Base-by-base conservation (phyloP, 2,329 filamentous ascomycete genomes). In the Nothophoma quercina region DNA sequence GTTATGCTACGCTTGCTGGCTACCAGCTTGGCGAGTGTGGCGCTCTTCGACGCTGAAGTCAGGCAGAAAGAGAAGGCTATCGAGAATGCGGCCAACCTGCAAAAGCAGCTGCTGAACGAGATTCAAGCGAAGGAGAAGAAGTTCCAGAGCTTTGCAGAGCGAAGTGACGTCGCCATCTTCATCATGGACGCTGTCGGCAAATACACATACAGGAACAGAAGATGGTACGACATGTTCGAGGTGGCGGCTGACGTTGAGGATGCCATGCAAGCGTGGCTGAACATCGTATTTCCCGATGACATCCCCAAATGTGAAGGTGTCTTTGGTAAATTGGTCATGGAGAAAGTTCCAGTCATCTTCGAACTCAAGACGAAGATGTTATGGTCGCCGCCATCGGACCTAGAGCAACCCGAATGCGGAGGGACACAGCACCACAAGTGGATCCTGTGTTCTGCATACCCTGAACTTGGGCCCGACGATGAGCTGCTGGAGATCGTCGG, bases 101-200 rank as follows among this genome's bases (percentile, higher is more conserved):
- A 72, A 70, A 51, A 66, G 25, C 60, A 66, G n/a, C 54, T 74
- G 2, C 56, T 69, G 8, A 72, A 66, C 7, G 75, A 77, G 35
- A 66, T 72, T 3, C 66, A 70, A n/a, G 40, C 61, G 7, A 67
- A 62, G 22, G 62, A 69, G 29, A 65, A 65, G 36, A 67, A 67
- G 18, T 78, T 79, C 36, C 67, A 72, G 15, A 62, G 73, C 4
- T 74, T 78, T 58, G 75, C 76, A 3, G 69, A 73, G 32, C 61
- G 71, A 5, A 64, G 73, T 5, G 74, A 76, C 4, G 67, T 77
- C 4, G 76, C 71, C 2, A 79, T 79, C 43, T 78, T 75, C 48
- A 71, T 74, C 29, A 65, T 75, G 28, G 65, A 69, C 15, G 50
- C 65, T 5, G 46, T 64, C 15, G 75, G 77, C 2, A 60, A 57